Conservation (phyloP, 139 green algal genomes). For the Dunaliella sp. region DNA sequence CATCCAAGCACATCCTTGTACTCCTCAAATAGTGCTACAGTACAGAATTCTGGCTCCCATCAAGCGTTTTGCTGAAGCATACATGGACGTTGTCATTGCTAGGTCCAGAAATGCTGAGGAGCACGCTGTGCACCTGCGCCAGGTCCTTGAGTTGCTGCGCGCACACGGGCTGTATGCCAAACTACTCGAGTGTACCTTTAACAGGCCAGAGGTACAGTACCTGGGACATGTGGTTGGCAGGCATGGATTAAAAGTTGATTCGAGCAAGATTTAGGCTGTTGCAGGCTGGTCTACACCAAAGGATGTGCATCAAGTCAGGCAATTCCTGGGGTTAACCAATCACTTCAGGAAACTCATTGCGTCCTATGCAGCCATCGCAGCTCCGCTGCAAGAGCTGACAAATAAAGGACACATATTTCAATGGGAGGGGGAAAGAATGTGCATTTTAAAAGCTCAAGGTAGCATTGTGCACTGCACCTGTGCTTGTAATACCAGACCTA, state of each 20-base stretch:
- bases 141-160: constrained; percentile 21
- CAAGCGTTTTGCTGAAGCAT: constrained; percentile 35
- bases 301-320: neutral
- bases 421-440: constrained; percentile 13
- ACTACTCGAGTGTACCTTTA: constrained; percentile 26
- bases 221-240: neutral
- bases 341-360: constrained; percentile 38
- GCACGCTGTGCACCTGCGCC: constrained; percentile 29
- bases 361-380: constrained; percentile 16
- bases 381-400: constrained; percentile 23
- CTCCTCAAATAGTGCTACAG: no score
- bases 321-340: constrained; percentile 32
- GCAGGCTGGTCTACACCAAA: neutral
- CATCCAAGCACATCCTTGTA: no score
- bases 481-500: constrained; percentile 23
- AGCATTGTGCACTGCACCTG: constrained; percentile 25
- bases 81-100: constrained; percentile 51
- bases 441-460: constrained; percentile 28
- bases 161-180: constrained; percentile 20
- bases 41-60: constrained; percentile 25
- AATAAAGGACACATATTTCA: neutral
- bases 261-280: neutral
- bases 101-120: constrained; percentile 30
- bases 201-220: constrained; percentile 4
- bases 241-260: neutral